Evolutionary conservation across 805 yeast species (phyloP), one percentile per base, ranked within the genome.

Genomic region (Pichia eremophila): DNA sequence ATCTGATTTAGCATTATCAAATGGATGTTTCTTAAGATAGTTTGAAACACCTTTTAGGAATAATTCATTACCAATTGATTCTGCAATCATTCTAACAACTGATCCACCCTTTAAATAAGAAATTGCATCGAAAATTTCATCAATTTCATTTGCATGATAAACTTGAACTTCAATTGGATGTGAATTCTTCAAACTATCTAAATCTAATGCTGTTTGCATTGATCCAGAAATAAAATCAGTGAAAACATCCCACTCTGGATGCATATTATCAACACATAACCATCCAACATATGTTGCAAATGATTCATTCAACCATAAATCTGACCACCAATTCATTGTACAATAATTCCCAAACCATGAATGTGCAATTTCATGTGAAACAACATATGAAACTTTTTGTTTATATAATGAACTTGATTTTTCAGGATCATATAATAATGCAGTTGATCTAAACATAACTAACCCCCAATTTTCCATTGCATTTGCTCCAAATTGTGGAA

Each of bases 251-350:
- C 95, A 86, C 51, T 82, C 86, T 12, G 95, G 95, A 63, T 76
- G 79, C 56, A 85, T 73, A 53, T 74, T 64, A 59, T 83, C 81
- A 46, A 82, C 82, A 17, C 89, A 81, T 46, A 74, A 67, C 73
- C 76, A 83, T 4, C 88, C 85, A 60, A 83, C 84, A 81, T 86
- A 86, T 28, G 95, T 86, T 17, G 95, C 95, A 67, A 86, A 86
- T 14, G 95, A 93, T 67, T 86, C 95, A 60, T 86, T 86, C 51
- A 86, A 75, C 95, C 95, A 86, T 55, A 86, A 72, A 57, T 85
- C 93, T 57, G 86, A 87, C 95, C 95, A 86, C 93, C 95, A 87
- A 58, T 83, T 80, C 95, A 86, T 87, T 42, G 95, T 87, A 51
- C 85, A 91, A 56, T 83, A 74, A 64, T 87, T 83, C 47, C 95